Conservation (phyloP, 306 rosid species). For the Aeschynomene evenia region DNA sequence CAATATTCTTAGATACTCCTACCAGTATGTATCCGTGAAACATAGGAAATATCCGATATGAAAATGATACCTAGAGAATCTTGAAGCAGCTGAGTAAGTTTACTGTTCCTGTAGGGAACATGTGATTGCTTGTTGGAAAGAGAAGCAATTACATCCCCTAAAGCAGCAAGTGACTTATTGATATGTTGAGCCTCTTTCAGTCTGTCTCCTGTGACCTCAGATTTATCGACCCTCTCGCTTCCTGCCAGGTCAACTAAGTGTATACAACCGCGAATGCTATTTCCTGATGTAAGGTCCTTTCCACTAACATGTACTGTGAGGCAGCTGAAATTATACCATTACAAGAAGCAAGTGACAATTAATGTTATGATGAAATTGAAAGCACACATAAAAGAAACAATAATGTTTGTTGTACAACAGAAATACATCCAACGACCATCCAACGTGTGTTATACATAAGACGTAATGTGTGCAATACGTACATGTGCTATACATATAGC, state of each 20-base stretch:
- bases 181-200: slow-evolving; percentile 96
- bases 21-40: too few species aligned
- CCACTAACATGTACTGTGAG: slow-evolving; percentile 93
- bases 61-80: slow-evolving; percentile 78
- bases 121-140: slow-evolving; percentile 83
- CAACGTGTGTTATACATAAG: too few species aligned
- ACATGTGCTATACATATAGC: too few species aligned
- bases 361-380: slow-evolving; percentile 9
- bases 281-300: slow-evolving; percentile 66
- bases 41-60: too few species aligned
- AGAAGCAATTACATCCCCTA: slow-evolving; percentile 93
- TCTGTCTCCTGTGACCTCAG: slow-evolving; percentile 86
- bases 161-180: slow-evolving; percentile 89
- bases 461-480: too few species aligned
- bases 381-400: background rate
- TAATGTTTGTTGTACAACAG: too few species aligned
- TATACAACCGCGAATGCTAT: slow-evolving; percentile 73
- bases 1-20: too few species aligned
- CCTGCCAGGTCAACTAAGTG: slow-evolving; percentile 96
- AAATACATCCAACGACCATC: too few species aligned
- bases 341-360: slow-evolving; percentile 27
- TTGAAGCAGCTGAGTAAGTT: slow-evolving; percentile 93
- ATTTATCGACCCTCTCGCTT: slow-evolving; percentile 95
- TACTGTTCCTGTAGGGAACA: slow-evolving; percentile 90
- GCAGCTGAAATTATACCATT: slow-evolving; percentile 66